Evolutionary conservation across 306 rosid genomes (phyloP), one percentile per base, ranked within the genome.

Genomic region (Malus asiatica): DNA sequence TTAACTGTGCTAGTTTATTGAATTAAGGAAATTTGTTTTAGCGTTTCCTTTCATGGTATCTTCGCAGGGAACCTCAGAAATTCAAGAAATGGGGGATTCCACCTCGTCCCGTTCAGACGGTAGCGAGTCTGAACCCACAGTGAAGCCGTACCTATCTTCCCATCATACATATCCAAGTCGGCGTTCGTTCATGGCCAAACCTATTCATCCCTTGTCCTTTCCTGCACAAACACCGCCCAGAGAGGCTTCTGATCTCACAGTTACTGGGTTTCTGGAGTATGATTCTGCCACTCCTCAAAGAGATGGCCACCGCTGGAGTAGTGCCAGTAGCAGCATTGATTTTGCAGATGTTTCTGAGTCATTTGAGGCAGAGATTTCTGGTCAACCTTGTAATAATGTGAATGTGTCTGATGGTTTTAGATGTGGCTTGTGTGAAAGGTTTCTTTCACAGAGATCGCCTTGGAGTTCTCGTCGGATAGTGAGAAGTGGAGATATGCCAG

Each of bases 401-500:
- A 82, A 73, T 74, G 80, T 71, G 45, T 81, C 90, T 51, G 88
- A 84, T 80, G 85, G 90, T 82, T 85, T 80, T 53, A 89, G 87
- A 57, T 95, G 97, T 67, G 81, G 92, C 76, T 77, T 92, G 81
- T 95, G 99, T 70, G 93, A 84, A 80, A 89, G 88, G 75, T 84
- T 79, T 79, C 90, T 92, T 38, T 90, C 93, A 6, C 97, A 87
- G 53, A 88, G 92, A 78, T 95, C 97, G 0, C 97, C 97, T 20
- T 95, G 97, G 97, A 86, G 97, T 80, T 84, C 90, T 53, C 91
- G 91, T 25, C 82, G 96, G 20, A 95, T 95, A 33, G 96, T 92
- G 80, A 90, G 90, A 83, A 92, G 97, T 77, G 87, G 90, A 51
- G 97, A 92, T 88, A 88, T 95, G 97, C 97, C 97, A 23, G 83